Base-by-base conservation (phyloP, 2,329 filamentous ascomycete genomes). In the Colletotrichum salicis region DNA sequence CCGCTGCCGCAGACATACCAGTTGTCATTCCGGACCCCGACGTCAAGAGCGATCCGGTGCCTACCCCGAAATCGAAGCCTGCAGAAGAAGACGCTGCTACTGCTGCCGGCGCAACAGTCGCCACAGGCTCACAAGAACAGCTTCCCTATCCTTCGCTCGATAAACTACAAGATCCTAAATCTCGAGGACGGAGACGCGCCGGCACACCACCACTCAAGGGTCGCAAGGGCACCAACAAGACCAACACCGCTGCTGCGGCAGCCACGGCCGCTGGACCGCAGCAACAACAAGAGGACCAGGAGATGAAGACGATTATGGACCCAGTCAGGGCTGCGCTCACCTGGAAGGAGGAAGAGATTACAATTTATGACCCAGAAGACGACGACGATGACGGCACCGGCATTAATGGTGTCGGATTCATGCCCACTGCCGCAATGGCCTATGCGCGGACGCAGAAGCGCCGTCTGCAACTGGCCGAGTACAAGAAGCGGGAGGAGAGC, bases 321-420 rank as follows among this genome's bases (percentile, higher is more conserved):
- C 87, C 88, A 0, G 77, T 90, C 11, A 85, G 89, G 45, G 89
- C 89, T 7, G 86, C 89, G 3, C 82, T 92, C 64, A 92, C 90
- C 1, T 92, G 90, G 90, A 89, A 90, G 76, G 89, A 91, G 74
- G 87, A 92, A 75, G 90, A 92, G 77, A 92, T 92, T 72, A 92
- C 90, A 1, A 84, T 91, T 33, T 90, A 92, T 78, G 88, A 91
- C 75, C 88, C 89, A 0, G 84, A 89, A 52, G 90, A 92, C 76
- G 85, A 88, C 73, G 90, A 92, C 73, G 90, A 92, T 76, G 90
- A 92, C 76, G 90, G 90, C 62, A 88, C 87, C 4, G 90, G 90
- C 27, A 89, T 92, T 76, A 92, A 92, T 77, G 90, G 90, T 5
- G 89, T 92, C 71, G 90, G 90, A 0, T 92, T 92, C 81, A 89